Evolutionary conservation across 257 asterid species (phyloP).

Genomic region (Nicotiana otophora): DNA sequence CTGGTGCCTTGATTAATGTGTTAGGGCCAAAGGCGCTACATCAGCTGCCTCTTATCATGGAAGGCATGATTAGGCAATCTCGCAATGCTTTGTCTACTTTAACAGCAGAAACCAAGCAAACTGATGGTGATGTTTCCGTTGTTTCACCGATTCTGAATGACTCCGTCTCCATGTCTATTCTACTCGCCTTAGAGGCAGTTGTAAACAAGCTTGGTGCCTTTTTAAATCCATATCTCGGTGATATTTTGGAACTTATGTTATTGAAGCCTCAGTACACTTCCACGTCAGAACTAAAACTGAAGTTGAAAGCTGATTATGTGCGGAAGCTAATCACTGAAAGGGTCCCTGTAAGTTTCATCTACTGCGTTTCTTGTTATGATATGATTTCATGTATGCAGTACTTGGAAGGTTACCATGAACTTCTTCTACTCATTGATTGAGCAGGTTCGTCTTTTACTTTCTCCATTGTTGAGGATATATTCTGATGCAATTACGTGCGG

Average conservation of each 20-base stretch:
- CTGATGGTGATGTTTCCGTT: slow-evolving; percentile 16
- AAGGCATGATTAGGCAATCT: slow-evolving; percentile 41
- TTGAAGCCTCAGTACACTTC: slow-evolving; percentile 62
- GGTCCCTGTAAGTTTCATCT: slow-evolving; percentile 59
- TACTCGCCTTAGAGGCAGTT: slow-evolving; percentile 68
- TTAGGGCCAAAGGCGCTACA: slow-evolving; percentile 79
- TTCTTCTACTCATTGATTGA: neutral
- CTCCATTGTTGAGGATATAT: slow-evolving; percentile 59
- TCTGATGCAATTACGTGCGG: slow-evolving; percentile 56
- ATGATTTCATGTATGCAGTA: neutral
- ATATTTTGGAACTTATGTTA: slow-evolving; percentile 57
- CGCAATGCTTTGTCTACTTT: slow-evolving; percentile 22
- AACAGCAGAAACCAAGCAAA: slow-evolving; percentile 21
- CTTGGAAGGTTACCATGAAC: neutral
- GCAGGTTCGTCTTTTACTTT: slow-evolving; percentile 84
- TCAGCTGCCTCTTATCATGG: slow-evolving; percentile 76
- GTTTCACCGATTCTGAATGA: slow-evolving; percentile 31
- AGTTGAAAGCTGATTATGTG: slow-evolving; percentile 56
- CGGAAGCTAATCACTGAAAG: slow-evolving; percentile 72
- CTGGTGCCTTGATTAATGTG: slow-evolving; percentile 70
- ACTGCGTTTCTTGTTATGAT: neutral
- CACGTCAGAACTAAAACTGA: slow-evolving; percentile 45
- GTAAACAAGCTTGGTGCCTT: slow-evolving; percentile 78
- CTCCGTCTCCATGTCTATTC: slow-evolving; percentile 52
- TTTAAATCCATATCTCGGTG: slow-evolving; percentile 64